Percentiles rank a stretch among this genome's conserved stretches.
Evolutionary conservation across 2,329 filamentous ascomycete genomes (phyloP).

Genomic region (Nothopassalora personata): DNA sequence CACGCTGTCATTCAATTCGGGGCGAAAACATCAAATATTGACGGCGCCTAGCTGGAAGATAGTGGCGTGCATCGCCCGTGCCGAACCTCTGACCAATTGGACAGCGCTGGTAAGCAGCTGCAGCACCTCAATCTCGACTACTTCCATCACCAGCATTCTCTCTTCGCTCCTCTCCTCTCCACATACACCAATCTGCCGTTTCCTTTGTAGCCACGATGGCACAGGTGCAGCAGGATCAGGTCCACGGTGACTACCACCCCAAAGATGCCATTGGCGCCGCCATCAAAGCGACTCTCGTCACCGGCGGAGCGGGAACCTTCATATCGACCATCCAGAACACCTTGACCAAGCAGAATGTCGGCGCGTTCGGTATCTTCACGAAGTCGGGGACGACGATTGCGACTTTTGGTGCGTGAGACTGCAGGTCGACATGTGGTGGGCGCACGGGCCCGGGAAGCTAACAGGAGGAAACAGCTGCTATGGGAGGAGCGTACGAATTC

Average conservation of each 20-base stretch:
- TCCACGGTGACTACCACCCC: constrained; percentile 56
- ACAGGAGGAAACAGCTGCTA: constrained; percentile 52
- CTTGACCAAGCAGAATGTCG: constrained; percentile 74
- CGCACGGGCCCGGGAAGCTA: not conserved
- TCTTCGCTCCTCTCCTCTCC: not conserved
- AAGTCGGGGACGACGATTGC: constrained; percentile 70
- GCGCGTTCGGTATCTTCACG: constrained; percentile 73
- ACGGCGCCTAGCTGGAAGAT: no score
- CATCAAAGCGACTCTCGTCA: constrained; percentile 59
- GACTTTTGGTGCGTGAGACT: constrained; percentile 51
- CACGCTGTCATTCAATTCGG: not conserved
- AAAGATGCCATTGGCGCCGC: constrained; percentile 68
- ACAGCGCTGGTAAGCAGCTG: not conserved
- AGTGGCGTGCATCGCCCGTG: no score
- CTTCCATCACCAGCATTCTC: not conserved
- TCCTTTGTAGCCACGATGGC: constrained; percentile 41
- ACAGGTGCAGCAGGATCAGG: constrained; percentile 35
- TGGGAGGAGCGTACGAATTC: constrained; percentile 74
- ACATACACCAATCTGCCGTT: not conserved
- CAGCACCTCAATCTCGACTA: not conserved
- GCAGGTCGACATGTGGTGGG: not conserved
- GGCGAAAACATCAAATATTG: no score
- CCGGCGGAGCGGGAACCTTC: constrained; percentile 63
- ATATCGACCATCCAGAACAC: constrained; percentile 80
- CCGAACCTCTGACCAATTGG: not conserved